Evolutionary conservation across 495 filamentous ascomycete species (phyloP), one percentile per base, ranked within the genome.

Genomic region (Daldinia concentrica): DNA sequence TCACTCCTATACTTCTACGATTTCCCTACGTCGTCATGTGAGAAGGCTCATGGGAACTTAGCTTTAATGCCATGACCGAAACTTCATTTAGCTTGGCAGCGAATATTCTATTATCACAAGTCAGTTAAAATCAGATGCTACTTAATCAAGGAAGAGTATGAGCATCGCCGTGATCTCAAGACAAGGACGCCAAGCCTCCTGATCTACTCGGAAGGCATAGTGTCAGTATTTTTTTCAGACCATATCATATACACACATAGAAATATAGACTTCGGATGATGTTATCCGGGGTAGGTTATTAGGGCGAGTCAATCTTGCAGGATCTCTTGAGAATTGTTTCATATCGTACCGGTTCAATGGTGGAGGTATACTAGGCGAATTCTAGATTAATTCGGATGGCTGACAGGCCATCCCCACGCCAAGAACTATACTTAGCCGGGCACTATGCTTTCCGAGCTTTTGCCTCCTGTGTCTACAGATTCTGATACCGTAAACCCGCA

Each of bases 171-270:
- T 52, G 36, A 61, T 69, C n/a, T 50, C 54, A 24, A 57, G 54
- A 39, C 32, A 52, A 64, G 32, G 36, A 14, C 26, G 68, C 72
- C 72, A 72, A 72, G 74, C 62, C 74, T 61, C 74, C 72, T 76
- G 74, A 74, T 74, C 68, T 74, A 5, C 74, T 72, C 68, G 68
- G 72, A 70, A 54, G 72, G 62, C 62, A 67, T 56, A 11, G 64
- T 56, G 43, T 41, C 37, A 43, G 29, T 34, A n/a, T 39, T 62
- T 58, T 58, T 61, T 54, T 26, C 50, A 59, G 41, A 32, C 24
- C 14, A 43, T 2, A 9, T 58, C 8, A 52, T 15, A 66, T 50
- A 36, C 43, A 50, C 37, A 52, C 17, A 34, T 50, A 43, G 15
- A 52, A 59, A 24, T 14, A 34, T 14, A 55, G 12, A 63, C 62